Conservation (phyloP, 176 grass and related monocot species). For the Melocanna baccifera region DNA sequence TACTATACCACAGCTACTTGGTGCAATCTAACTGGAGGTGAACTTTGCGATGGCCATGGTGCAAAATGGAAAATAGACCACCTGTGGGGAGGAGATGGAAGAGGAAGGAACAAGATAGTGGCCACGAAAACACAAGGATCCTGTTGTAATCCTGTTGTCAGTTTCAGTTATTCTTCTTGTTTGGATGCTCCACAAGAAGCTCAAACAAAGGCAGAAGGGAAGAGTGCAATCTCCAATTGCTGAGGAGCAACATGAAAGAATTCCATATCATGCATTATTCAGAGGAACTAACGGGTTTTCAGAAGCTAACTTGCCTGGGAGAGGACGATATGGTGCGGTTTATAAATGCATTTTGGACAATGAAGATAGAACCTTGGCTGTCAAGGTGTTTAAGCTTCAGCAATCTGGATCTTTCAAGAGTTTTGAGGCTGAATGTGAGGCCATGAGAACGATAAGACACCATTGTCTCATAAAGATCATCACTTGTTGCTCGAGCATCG, state of each 20-base stretch:
- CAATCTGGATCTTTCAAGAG: constrained; percentile 23
- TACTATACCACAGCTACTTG: no score
- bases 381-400: constrained; percentile 36
- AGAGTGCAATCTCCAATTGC: neutral
- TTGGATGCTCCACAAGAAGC: neutral
- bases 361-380: neutral
- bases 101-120: no score
- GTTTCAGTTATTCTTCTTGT: neutral
- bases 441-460: constrained; percentile 20
- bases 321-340: constrained; percentile 18
- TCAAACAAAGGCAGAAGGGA: neutral
- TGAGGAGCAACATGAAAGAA: neutral
- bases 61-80: no score
- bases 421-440: constrained; percentile 35
- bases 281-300: constrained; percentile 25
- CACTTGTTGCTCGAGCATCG: constrained; percentile 32
- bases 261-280: constrained; percentile 2
- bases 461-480: constrained; percentile 35
- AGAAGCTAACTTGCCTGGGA: constrained; percentile 6
- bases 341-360: constrained; percentile 25
- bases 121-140: no score
- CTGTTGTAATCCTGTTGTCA: neutral
- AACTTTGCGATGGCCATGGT: no score
- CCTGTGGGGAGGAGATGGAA: no score
- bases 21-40: no score